These are phyloP conservation scores for Trametes polyzona DNA, from an alignment of 1,284 basidiomycete genomes.

Conservation along the genomic window DNA sequence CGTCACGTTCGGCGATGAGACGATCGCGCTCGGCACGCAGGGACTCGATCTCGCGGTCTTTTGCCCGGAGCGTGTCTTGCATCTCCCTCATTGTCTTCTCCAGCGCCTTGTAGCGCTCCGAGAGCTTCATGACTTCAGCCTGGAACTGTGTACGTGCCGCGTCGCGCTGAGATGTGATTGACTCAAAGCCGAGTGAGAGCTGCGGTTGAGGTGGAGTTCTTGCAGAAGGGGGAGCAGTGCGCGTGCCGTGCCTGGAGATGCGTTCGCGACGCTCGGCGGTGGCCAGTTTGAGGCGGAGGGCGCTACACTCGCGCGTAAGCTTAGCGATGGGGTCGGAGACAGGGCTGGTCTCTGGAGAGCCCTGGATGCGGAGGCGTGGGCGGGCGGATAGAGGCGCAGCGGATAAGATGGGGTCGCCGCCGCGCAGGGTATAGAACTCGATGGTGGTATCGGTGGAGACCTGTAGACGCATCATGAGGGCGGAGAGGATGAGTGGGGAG, in stretches of 20 bases:
- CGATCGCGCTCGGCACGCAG: slow-evolving; percentile 50
- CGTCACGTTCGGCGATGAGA: slow-evolving; percentile 36
- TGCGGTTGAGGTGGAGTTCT: slow-evolving; percentile 30
- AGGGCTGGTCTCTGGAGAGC: slow-evolving; percentile 33
- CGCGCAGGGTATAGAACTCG: slow-evolving; percentile 59
- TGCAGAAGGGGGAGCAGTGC: slow-evolving; percentile 33
- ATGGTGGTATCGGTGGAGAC: slow-evolving; percentile 59
- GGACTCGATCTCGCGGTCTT: slow-evolving; percentile 55
- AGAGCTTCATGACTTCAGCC: slow-evolving; percentile 54
- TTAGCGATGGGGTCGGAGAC: slow-evolving; percentile 41
- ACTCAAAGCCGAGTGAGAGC: slow-evolving; percentile 26
- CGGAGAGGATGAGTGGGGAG: not conserved
- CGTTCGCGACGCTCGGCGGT: slow-evolving; percentile 40
- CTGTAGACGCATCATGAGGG: slow-evolving; percentile 55
- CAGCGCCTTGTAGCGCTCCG: slow-evolving; percentile 62
- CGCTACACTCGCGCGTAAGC: slow-evolving; percentile 45
- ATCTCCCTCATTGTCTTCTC: slow-evolving; percentile 51
- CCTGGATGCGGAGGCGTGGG: slow-evolving; percentile 19
- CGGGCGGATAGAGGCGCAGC: slow-evolving; percentile 22
- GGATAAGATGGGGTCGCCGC: slow-evolving; percentile 27
- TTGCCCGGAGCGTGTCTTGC: slow-evolving; percentile 35
- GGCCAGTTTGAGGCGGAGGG: slow-evolving; percentile 55
- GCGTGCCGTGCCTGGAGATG: slow-evolving; percentile 30
- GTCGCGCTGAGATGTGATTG: slow-evolving; percentile 64
- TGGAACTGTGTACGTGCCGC: slow-evolving; percentile 58